Evolutionary conservation across 2,329 filamentous ascomycete genomes (phyloP).

Genomic region (Cryphonectria radicalis): DNA sequence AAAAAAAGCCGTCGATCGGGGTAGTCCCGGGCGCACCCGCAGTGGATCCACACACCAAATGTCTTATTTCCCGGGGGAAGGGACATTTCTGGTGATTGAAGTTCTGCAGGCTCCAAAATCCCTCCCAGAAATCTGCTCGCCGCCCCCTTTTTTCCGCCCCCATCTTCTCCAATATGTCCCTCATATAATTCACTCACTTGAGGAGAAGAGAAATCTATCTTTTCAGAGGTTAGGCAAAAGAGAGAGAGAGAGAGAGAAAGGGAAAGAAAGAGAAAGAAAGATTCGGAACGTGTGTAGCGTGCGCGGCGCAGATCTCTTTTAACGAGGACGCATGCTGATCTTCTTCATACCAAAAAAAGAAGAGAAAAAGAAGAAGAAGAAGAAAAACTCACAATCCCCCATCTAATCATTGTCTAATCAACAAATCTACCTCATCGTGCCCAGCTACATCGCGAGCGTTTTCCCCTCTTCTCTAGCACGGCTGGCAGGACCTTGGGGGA

Average conservation of each 20-base stretch:
- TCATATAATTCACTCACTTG: not conserved
- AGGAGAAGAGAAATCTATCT: not conserved
- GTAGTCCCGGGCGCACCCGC: slow-evolving; percentile 8
- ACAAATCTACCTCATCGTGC: not conserved
- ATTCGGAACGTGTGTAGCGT: not conserved
- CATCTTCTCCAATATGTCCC: slow-evolving; percentile 3
- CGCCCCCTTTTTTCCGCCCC: not conserved
- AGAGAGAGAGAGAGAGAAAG: not conserved
- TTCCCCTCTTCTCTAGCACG: not conserved
- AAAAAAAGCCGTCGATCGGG: not conserved
- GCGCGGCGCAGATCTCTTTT: not conserved
- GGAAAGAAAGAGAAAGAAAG: not conserved
- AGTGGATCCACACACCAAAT: slow-evolving; percentile 2
- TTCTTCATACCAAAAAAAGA: not conserved
- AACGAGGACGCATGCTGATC: not conserved
- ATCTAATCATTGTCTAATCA: not conserved
- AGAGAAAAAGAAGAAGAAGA: too few species aligned
- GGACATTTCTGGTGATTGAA: not conserved
- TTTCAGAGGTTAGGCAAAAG: not conserved
- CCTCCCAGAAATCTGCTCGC: not conserved
- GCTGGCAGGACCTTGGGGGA: not conserved
- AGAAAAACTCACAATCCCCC: too few species aligned
- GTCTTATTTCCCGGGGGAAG: slow-evolving; percentile 1
- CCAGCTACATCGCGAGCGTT: not conserved
- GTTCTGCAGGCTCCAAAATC: not conserved